Base-by-base conservation (phyloP, 768 basidiomycete species). In the Amanita jacksonii region DNA sequence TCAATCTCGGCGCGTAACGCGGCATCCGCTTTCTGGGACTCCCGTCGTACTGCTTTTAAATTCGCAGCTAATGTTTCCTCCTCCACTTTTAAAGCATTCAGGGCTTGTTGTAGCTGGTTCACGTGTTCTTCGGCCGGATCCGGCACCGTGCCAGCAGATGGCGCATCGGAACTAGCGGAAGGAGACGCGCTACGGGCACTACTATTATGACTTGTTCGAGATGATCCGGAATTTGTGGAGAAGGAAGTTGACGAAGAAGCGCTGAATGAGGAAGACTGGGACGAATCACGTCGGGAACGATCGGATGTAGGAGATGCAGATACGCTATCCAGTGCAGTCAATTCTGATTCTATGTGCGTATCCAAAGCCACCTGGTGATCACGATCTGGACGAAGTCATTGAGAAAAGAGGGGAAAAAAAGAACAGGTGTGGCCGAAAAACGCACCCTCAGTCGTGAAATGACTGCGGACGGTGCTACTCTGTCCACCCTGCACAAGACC, bases 1-100 rank as follows among this genome's bases (percentile, higher is more conserved):
- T 93, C 86, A 34, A 94, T 90, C 62, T 94, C 90, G 2, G 79
- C 68, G 23, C 85, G 83, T 18, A 94, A 68, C 4, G 79, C 76
- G 0, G 89, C 78, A 42, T 93, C 84, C 0, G 83, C 78, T 51
- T 88, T 85, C 55, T 93, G 90, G 0, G 85, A 72, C 36, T 93
- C 88, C 8, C 82, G 75, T 34, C 91, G 74, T 0, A 83, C 74
- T 15, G 81, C 62, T 58, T 92, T 94, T 51, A 97, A 74, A 9
- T 81, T 72, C 0, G 72, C 52, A 3, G 78, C 69, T 12, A 96
- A 69, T 1, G 76, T 64, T 8, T 84, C 77, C 39, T 81, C 81
- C 50, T 94, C 87, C 0, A 72, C 54, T 41, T 72, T 73, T 16
- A 87, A 66, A 4, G 72, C 50, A 1, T 76, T 63, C n/a, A 93